phyloP scores from a whole-genome alignment of 1,139 yeast genomes.

The Lodderomyces pseudojiufengensis region DNA sequence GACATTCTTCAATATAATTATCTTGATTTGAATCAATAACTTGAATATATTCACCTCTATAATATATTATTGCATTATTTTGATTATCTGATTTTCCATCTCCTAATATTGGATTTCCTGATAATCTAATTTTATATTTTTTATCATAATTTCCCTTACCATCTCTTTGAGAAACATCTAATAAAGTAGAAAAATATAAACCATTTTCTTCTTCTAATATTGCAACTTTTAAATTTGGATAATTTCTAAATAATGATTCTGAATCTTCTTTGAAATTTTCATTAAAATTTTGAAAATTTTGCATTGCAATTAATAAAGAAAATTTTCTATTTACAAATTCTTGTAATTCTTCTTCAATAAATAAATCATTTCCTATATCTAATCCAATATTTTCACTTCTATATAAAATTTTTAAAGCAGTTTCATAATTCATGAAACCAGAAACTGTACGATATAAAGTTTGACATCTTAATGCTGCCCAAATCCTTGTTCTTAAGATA shows the following conservation, averaged over 20 bases:
- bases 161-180: slow-evolving; percentile 35
- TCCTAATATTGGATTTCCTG: slow-evolving; percentile 86
- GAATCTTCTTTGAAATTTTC: slow-evolving; percentile 52
- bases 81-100: slow-evolving; percentile 91
- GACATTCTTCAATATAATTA: slow-evolving; percentile 79
- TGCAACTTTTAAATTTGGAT: slow-evolving; percentile 59
- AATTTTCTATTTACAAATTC: slow-evolving; percentile 62
- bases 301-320: slow-evolving; percentile 68
- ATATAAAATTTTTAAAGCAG: slow-evolving; percentile 64
- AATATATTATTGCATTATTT: slow-evolving; percentile 70
- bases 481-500: slow-evolving; percentile 65
- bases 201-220: slow-evolving; percentile 47
- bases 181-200: slow-evolving; percentile 56
- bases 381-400: slow-evolving; percentile 58
- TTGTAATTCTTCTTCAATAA: slow-evolving; percentile 41
- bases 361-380: slow-evolving; percentile 18
- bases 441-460: slow-evolving; percentile 74
- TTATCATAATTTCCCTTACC: slow-evolving; percentile 41
- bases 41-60: slow-evolving; percentile 84
- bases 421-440: slow-evolving; percentile 69
- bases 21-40: slow-evolving; percentile 89
- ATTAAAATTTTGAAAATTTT: slow-evolving; percentile 51
- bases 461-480: slow-evolving; percentile 80
- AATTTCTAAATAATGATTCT: slow-evolving; percentile 54
- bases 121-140: slow-evolving; percentile 53